Conservation (phyloP, 139 green algal species). For the Picochlorum sp. region DNA sequence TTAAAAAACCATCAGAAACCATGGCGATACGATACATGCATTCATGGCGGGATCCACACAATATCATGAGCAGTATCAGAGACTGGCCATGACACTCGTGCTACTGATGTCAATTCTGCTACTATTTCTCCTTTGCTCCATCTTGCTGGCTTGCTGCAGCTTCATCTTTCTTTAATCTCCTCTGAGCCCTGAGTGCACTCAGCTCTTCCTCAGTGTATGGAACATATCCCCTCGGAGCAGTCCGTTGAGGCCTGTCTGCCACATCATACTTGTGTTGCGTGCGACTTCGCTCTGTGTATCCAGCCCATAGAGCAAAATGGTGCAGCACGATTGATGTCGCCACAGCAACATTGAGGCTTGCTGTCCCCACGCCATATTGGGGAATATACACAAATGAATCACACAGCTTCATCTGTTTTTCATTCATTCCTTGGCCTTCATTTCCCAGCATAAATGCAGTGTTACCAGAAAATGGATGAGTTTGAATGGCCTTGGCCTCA, state of each 20-base stretch:
- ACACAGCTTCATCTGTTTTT: constrained; percentile 70
- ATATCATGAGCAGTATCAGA: no score
- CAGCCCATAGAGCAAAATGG: constrained; percentile 81
- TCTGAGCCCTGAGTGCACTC: neutral
- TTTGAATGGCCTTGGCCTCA: constrained; percentile 52
- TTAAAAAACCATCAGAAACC: no score
- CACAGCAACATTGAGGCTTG: constrained; percentile 90
- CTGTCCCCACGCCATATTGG: constrained; percentile 77
- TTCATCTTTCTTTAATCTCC: neutral
- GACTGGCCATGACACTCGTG: no score
- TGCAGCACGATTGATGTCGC: constrained; percentile 90
- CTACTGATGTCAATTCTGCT: neutral
- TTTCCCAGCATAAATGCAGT: constrained; percentile 92
- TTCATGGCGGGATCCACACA: no score
- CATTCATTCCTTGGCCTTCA: constrained; percentile 79
- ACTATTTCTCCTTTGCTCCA: neutral
- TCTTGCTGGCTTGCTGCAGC: neutral
- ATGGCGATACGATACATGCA: no score
- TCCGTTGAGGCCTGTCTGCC: constrained; percentile 4
- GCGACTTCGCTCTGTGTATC: constrained; percentile 54
- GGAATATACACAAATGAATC: constrained; percentile 92
- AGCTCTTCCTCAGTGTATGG: constrained; percentile 6
- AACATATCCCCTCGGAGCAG: neutral
- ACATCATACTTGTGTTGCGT: constrained; percentile 21
- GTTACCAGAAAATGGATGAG: constrained; percentile 64